Evolutionary conservation across 2,329 filamentous ascomycete genomes (phyloP).

Genomic region (Coniella vitis): DNA sequence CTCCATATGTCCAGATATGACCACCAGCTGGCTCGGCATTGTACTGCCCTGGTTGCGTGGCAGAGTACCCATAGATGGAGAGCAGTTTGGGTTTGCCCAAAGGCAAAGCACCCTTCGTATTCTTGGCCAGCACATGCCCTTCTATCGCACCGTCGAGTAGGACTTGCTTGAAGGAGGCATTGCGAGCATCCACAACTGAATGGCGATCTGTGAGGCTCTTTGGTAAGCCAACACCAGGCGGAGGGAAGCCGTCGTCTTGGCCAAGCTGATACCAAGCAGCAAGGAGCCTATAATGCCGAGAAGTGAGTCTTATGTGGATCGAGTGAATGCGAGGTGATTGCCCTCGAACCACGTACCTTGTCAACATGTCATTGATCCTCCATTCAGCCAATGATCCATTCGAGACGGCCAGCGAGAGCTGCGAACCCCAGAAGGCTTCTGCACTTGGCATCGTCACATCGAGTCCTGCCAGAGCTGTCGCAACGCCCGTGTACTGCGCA

Average conservation of each 20-base stretch:
- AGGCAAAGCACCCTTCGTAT: conserved; percentile 47
- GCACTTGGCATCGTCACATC: conserved; percentile 63
- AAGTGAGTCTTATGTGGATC: neutral
- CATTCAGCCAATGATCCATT: conserved; percentile 52
- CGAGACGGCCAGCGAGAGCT: conserved; percentile 51
- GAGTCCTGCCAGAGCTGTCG: conserved; percentile 56
- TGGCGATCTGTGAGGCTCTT: conserved; percentile 42
- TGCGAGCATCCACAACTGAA: conserved; percentile 45
- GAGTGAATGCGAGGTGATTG: neutral
- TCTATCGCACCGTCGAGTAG: conserved; percentile 53
- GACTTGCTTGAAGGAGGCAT: conserved; percentile 33
- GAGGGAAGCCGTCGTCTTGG: conserved; percentile 41
- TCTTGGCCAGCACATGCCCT: conserved; percentile 60
- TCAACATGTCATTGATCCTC: conserved; percentile 51
- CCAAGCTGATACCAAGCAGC: conserved; percentile 51
- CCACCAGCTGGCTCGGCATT: conserved; percentile 26
- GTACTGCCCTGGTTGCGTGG: conserved; percentile 37
- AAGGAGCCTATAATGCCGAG: conserved; percentile 30
- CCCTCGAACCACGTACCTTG: conserved; percentile 8
- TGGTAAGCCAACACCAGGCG: conserved; percentile 46
- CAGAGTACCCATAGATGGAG: conserved; percentile 58
- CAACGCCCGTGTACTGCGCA: conserved; percentile 59
- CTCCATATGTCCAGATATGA: conserved; percentile 34
- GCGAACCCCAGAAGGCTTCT: conserved; percentile 37
- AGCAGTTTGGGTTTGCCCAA: conserved; percentile 43